Evolutionary conservation across 352 stramenopile genomes (phyloP).

Genomic region (Phytophthora palmivora): DNA sequence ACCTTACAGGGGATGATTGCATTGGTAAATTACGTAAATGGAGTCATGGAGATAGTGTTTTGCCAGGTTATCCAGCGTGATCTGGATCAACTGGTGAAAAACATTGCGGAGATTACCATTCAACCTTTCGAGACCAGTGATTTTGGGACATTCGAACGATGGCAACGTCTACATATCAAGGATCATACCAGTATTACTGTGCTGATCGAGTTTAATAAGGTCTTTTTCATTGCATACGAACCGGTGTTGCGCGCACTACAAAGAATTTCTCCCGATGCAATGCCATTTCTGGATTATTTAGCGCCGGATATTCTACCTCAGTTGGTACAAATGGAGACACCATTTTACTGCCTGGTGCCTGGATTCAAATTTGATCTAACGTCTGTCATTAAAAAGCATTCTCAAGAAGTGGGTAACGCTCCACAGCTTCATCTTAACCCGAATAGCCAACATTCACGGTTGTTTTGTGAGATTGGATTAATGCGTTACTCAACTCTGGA

Average conservation of each 20-base stretch:
- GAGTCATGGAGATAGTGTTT: slow-evolving; percentile 38
- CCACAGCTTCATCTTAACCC: slow-evolving; percentile 27
- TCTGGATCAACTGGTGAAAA: slow-evolving; percentile 32
- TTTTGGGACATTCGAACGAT: slow-evolving; percentile 28
- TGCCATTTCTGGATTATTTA: slow-evolving; percentile 53
- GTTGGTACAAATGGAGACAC: slow-evolving; percentile 32
- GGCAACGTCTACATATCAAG: slow-evolving; percentile 31
- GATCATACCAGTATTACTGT: too few species aligned
- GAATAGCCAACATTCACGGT: slow-evolving; percentile 20
- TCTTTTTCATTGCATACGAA: slow-evolving; percentile 61
- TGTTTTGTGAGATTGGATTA: slow-evolving; percentile 28
- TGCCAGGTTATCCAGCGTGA: slow-evolving; percentile 46
- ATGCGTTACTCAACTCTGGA: slow-evolving; percentile 50
- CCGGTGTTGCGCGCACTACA: slow-evolving; percentile 58
- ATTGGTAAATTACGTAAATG: slow-evolving; percentile 28
- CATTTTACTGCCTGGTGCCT: slow-evolving; percentile 39
- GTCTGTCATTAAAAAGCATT: slow-evolving; percentile 20
- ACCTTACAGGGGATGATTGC: slow-evolving; percentile 44
- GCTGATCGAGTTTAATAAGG: slow-evolving; percentile 58
- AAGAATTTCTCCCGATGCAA: slow-evolving; percentile 21
- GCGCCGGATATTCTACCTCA: slow-evolving; percentile 21
- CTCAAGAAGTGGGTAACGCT: background rate
- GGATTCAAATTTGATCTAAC: slow-evolving; percentile 45
- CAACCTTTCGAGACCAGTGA: slow-evolving; percentile 45
- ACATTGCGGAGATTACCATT: slow-evolving; percentile 40